Evolutionary conservation across 345 rosid species (phyloP).

Genomic region (Trapa incisa): DNA sequence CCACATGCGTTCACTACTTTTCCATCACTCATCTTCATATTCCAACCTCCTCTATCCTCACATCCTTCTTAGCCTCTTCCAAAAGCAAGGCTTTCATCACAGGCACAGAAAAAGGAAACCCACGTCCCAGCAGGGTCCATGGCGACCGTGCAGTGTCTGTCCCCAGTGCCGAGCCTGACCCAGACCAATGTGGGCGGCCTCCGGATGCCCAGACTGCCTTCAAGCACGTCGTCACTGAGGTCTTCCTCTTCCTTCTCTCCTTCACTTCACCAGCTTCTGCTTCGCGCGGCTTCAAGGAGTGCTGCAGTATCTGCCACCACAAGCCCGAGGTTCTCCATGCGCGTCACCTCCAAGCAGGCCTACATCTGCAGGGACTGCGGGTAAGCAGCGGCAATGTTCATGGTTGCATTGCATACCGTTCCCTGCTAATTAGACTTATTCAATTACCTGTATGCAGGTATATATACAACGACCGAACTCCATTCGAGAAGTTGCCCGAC

Average conservation of each 20-base stretch:
- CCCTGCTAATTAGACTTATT: neutral
- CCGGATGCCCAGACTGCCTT: neutral
- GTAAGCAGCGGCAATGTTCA: constrained; percentile 13
- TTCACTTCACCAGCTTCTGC: constrained; percentile 1
- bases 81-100: neutral
- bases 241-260: constrained; percentile 3
- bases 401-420: neutral
- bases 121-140: neutral
- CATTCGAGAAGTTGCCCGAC: constrained; percentile 70
- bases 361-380: constrained; percentile 97
- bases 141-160: constrained; percentile 5
- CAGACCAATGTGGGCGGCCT: constrained; percentile 2
- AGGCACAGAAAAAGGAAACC: neutral
- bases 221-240: neutral
- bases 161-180: neutral
- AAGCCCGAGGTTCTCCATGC: constrained; percentile 62
- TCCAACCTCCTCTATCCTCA: neutral
- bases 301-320: constrained; percentile 9
- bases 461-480: constrained; percentile 77
- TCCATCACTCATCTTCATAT: constrained; percentile 1
- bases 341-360: constrained; percentile 69
- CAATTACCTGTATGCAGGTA: constrained; percentile 30
- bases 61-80: neutral
- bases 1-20: constrained; percentile 3
- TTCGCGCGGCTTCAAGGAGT: neutral